Evolutionary conservation across 1,139 yeast species (phyloP).

Genomic region (Saccharomyces pastorianus): DNA sequence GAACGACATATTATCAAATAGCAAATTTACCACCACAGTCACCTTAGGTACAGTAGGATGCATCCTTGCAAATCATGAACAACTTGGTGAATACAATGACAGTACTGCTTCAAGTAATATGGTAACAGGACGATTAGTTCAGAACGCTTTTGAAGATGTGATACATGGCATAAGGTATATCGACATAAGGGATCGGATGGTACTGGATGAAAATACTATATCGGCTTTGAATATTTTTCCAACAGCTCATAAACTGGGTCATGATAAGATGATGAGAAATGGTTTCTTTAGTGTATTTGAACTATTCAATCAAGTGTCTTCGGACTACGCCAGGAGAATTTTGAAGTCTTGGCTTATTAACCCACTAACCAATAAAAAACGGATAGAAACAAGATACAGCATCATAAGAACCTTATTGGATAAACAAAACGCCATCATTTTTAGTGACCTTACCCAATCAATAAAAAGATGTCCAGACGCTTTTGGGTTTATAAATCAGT

Average conservation of each 20-base stretch:
- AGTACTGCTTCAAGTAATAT: background rate
- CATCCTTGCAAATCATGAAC: constrained; percentile 5
- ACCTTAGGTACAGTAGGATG: constrained; percentile 11
- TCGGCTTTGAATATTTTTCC: constrained; percentile 32
- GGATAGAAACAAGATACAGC: constrained; percentile 30
- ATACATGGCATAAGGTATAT: background rate
- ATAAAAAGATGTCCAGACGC: constrained; percentile 30
- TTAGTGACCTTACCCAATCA: constrained; percentile 11
- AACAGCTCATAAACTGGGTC: constrained; percentile 6
- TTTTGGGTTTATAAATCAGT: constrained; percentile 16
- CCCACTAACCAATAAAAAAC: constrained; percentile 29
- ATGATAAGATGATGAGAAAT: constrained; percentile 11
- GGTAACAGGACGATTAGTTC: background rate
- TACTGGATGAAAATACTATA: constrained; percentile 34
- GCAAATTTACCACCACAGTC: background rate
- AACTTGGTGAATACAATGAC: background rate
- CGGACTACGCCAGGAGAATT: constrained; percentile 30
- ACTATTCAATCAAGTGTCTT: constrained; percentile 27
- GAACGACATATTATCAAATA: constrained; percentile 7
- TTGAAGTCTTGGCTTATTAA: constrained; percentile 33
- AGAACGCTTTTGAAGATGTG: background rate
- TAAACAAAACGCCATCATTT: constrained; percentile 15
- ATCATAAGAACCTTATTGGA: constrained; percentile 24
- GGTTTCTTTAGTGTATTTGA: constrained; percentile 22
- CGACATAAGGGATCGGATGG: constrained; percentile 21